Percentiles rank a stretch among this genome's conserved stretches.
Evolutionary conservation across 2,329 filamentous ascomycete genomes (phyloP).

Genomic region (Fusarium pilosicola): DNA sequence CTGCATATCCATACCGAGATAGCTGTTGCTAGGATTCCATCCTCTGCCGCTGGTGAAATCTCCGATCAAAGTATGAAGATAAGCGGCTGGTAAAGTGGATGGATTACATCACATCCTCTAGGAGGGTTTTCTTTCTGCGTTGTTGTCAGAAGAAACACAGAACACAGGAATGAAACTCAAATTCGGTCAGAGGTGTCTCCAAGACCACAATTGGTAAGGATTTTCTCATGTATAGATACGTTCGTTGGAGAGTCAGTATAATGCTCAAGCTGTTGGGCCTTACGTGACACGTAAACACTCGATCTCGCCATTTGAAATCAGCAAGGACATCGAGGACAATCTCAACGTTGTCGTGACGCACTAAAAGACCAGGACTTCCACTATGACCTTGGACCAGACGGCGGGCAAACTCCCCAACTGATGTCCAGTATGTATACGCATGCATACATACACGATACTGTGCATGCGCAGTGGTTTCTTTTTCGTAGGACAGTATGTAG

Average conservation of each 20-base stretch:
- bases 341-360: conserved; percentile 21
- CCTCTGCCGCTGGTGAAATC: not conserved
- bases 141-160: not conserved
- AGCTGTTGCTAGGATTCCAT: not conserved
- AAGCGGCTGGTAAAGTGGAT: not conserved
- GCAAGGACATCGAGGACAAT: conserved; percentile 1
- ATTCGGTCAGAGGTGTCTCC: not conserved
- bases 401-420: not conserved
- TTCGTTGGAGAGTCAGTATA: not conserved
- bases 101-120: conserved; percentile 9
- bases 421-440: not conserved
- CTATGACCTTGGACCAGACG: conserved; percentile 31
- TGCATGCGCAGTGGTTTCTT: not conserved
- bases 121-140: conserved; percentile 12
- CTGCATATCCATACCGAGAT: not conserved
- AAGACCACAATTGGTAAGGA: not conserved
- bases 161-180: conserved; percentile 4
- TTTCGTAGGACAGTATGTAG: conserved; percentile 7
- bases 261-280: not conserved
- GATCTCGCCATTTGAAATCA: not conserved
- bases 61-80: not conserved
- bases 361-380: not conserved
- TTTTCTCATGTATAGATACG: not conserved
- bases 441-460: not conserved
- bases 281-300: not conserved